phyloP scores from a whole-genome alignment of 2,329 filamentous ascomycete genomes.

The Botrytis porri region DNA sequence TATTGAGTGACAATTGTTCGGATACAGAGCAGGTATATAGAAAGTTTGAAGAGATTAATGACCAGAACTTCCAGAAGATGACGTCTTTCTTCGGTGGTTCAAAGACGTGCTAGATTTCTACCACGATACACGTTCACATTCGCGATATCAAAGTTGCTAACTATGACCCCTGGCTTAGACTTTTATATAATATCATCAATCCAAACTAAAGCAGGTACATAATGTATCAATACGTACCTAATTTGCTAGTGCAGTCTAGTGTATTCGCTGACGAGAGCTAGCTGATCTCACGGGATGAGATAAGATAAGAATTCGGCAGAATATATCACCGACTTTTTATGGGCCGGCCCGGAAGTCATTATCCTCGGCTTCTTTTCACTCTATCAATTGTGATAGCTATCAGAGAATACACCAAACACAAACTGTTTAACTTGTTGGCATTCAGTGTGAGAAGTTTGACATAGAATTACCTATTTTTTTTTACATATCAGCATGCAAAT shows the following conservation, averaged over 20 bases:
- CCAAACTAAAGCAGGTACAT: slow-evolving; percentile 10
- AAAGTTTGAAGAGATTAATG: not conserved
- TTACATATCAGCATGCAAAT: slow-evolving; percentile 5
- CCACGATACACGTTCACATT: not conserved
- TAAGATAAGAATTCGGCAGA: slow-evolving; percentile 17
- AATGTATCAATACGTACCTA: not conserved
- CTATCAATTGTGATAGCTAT: not conserved
- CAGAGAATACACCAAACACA: not conserved
- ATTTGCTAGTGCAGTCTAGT: not conserved
- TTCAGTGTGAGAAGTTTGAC: not conserved
- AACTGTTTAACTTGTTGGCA: not conserved
- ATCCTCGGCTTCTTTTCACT: not conserved
- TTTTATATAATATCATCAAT: not conserved
- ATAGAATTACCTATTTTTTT: not conserved
- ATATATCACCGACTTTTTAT: not conserved
- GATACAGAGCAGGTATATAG: not conserved
- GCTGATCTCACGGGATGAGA: not conserved
- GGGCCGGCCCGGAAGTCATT: not conserved
- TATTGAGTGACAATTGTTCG: not conserved
- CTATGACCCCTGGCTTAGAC: not conserved
- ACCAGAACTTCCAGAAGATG: not conserved
- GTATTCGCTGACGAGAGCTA: not conserved
- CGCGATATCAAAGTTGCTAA: not conserved
- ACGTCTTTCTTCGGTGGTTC: not conserved
- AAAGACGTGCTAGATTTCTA: not conserved